A percentile compares a stretch with the other conserved stretches of the same genome.
phyloP scores from a whole-genome alignment of 768 basidiomycete species.

The Leccinellum luteum region DNA sequence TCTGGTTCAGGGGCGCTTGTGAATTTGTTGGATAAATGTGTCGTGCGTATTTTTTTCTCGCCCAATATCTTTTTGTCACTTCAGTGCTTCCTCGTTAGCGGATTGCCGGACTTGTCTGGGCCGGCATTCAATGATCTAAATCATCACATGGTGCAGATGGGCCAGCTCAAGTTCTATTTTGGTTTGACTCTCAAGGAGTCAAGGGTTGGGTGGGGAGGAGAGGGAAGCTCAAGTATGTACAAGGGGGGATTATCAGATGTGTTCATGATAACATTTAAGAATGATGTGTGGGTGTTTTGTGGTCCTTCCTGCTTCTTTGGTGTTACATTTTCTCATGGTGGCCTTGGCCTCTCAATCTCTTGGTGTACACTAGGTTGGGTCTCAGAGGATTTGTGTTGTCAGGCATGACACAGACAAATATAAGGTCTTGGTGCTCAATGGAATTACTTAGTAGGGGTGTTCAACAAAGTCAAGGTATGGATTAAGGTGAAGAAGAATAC shows the following conservation, averaged over 20 bases:
- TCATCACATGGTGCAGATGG: too few relatives aligned
- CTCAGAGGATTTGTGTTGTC: conserved; percentile 78
- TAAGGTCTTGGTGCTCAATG: conserved; percentile 65
- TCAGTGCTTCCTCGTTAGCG: conserved; percentile 1
- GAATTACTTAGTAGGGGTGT: conserved; percentile 45
- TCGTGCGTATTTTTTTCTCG: conserved; percentile 50
- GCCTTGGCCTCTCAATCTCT: too few relatives aligned
- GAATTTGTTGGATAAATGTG: conserved; percentile 80
- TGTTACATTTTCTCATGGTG: too few relatives aligned
- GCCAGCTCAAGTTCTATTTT: conserved; percentile 87
- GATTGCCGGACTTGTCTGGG: conserved; percentile 68
- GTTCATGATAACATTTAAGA: conserved; percentile 92
- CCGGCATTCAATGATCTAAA: conserved; percentile 96
- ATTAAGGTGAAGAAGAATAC: conserved; percentile 74
- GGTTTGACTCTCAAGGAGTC: conserved; percentile 85
- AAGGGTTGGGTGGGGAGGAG: conserved; percentile 57
- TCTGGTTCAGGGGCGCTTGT: conserved; percentile 90
- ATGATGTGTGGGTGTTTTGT: conserved; percentile 97
- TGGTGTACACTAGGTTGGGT: conserved; percentile 46
- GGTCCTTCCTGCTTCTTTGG: conserved; percentile 36
- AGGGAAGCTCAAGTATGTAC: conserved; percentile 13
- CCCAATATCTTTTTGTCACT: neutral
- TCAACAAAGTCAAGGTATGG: conserved; percentile 86
- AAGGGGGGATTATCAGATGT: conserved; percentile 63
- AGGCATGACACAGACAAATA: conserved; percentile 92